phyloP scores from a whole-genome alignment of 257 asterid species.

The Solanum lycopersicoides region DNA sequence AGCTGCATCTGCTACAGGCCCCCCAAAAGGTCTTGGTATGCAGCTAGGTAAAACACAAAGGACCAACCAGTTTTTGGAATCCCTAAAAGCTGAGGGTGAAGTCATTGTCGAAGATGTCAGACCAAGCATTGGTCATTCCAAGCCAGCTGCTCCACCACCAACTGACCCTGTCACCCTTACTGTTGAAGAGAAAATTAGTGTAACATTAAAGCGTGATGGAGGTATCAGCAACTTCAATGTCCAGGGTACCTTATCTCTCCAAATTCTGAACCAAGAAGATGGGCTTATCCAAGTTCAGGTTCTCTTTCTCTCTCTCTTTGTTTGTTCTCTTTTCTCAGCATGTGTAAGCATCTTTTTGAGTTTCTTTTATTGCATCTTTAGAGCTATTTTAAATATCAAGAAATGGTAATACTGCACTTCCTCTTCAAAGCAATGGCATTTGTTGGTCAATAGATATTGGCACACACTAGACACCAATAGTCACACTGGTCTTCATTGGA shows the following conservation, averaged over 20 bases:
- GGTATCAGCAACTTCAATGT: slow-evolving; percentile 76
- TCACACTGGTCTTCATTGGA: not conserved
- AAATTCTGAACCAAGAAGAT: slow-evolving; percentile 75
- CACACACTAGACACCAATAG: not conserved
- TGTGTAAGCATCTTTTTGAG: not conserved
- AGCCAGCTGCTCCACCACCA: slow-evolving; percentile 50
- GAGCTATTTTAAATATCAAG: not conserved
- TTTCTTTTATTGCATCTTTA: not conserved
- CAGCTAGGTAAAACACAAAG: slow-evolving; percentile 74
- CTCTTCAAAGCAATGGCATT: not conserved
- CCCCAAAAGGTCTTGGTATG: slow-evolving; percentile 86
- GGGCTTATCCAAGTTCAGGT: slow-evolving; percentile 94
- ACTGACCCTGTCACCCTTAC: slow-evolving; percentile 86
- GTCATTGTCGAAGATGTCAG: slow-evolving; percentile 76
- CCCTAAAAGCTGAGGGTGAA: slow-evolving; percentile 89
- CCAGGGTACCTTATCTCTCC: slow-evolving; percentile 82
- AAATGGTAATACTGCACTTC: not conserved
- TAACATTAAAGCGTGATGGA: slow-evolving; percentile 71
- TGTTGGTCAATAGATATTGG: not conserved
- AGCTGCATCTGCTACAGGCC: slow-evolving; percentile 66
- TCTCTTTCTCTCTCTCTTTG: not conserved
- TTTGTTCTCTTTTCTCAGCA: not conserved
- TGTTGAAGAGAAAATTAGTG: slow-evolving; percentile 72
- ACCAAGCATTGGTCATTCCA: slow-evolving; percentile 62
- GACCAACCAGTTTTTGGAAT: slow-evolving; percentile 80